Evolutionary conservation across 495 filamentous ascomycete genomes (phyloP), one percentile per base, ranked within the genome.

Genomic region (Sordaria brevicollis): DNA sequence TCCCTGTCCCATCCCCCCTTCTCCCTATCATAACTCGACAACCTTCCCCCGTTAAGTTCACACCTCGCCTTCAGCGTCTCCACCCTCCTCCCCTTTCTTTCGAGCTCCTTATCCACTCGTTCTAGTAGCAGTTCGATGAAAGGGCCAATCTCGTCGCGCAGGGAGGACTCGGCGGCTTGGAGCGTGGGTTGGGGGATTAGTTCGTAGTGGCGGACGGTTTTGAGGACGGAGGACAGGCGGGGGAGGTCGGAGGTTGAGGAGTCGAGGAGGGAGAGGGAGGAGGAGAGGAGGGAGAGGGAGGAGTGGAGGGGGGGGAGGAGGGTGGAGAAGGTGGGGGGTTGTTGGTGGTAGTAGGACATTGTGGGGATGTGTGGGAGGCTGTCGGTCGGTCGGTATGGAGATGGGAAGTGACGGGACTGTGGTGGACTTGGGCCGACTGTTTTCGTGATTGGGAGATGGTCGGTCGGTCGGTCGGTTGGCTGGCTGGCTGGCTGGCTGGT

Each of bases 171-270:
- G 71, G 83, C 83, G 5, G 77, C 76, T 43, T 81, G 80, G 69
- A 85, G 80, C 57, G 82, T 83, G 4, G 81, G 78, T 68, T 84
- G 82, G 8, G 83, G 83, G 73, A 85, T 84, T 0, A 85, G 76
- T 69, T 85, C 83, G 81, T 85, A 85, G 77, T 85, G 83, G 79
- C 83, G 79, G 25, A 84, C 82, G 65, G 81, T 81, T 69, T 84
- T 85, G 37, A 85, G 77, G 35, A 85, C 81, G 71, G 71, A 74
- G 37, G 76, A 67, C 1, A 85, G 78, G 15, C 83, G 83, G 13
- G 82, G 83, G 62, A 81, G 83, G 76, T 85, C 83, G 10, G 73
- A 70, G 15, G 84, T 82, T 10, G 83, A 85, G 33, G 82, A 84
- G 69, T 83, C 81, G 78, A 85, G 83, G 77, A 80, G 82, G 68